Conservation (phyloP, 2,329 filamentous ascomycete species). For the Tothia fuscella region DNA sequence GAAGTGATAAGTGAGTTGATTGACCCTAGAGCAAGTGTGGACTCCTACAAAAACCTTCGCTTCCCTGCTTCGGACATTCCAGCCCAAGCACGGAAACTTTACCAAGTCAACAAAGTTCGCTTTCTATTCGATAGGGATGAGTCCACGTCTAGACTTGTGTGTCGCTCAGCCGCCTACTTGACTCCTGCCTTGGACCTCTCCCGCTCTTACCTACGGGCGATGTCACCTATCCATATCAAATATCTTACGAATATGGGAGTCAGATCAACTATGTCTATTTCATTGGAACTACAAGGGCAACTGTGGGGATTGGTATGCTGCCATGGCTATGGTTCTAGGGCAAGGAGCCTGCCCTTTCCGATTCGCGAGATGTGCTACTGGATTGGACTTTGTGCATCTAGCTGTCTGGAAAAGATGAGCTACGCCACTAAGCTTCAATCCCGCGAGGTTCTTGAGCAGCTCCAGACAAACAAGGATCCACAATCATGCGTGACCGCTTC, state of each 20-base stretch:
- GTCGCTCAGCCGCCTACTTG: background rate
- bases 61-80: slow-evolving; percentile 1
- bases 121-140: background rate
- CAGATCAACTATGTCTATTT: slow-evolving; percentile 2
- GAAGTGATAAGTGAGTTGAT: background rate
- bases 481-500: slow-evolving; percentile 84
- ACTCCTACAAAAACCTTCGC: background rate
- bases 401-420: slow-evolving; percentile 77
- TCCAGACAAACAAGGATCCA: slow-evolving; percentile 67
- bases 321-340: slow-evolving; percentile 1
- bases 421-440: slow-evolving; percentile 77
- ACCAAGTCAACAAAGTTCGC: background rate
- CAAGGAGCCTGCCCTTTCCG: background rate
- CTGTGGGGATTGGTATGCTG: slow-evolving; percentile 1
- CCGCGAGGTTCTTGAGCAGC: slow-evolving; percentile 76
- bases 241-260: slow-evolving; percentile 5
- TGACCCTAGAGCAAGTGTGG: background rate
- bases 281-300: background rate
- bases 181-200: background rate
- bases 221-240: slow-evolving; percentile 3
- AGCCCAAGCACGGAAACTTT: background rate
- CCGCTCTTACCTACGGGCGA: slow-evolving; percentile 1
- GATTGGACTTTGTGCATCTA: slow-evolving; percentile 71
- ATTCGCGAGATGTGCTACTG: slow-evolving; percentile 38
- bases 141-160: background rate